phyloP scores from a whole-genome alignment of 306 rosid species.

The Medicago lupulina region DNA sequence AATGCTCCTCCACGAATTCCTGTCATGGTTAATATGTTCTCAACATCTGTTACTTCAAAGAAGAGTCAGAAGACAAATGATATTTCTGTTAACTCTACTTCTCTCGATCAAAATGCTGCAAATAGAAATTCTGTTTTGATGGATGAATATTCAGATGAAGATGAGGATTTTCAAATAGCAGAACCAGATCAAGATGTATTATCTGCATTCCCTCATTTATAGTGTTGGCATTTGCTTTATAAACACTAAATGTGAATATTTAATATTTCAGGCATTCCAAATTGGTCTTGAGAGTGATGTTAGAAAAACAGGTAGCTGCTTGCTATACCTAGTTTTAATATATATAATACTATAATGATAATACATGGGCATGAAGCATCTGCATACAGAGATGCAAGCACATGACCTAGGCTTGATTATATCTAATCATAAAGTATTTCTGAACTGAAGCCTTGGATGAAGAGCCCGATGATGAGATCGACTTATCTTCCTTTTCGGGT shows the following conservation, averaged over 20 bases:
- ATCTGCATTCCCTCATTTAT: slow-evolving; percentile 32
- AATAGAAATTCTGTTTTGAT: slow-evolving; percentile 81
- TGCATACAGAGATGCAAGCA: slow-evolving; percentile 31
- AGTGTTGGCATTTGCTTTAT: slow-evolving; percentile 32
- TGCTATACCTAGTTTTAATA: slow-evolving; percentile 18
- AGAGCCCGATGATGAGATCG: slow-evolving; percentile 77
- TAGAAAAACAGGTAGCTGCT: slow-evolving; percentile 66
- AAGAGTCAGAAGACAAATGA: slow-evolving; percentile 69
- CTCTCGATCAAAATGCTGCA: slow-evolving; percentile 73
- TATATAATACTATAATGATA: slow-evolving; percentile 16
- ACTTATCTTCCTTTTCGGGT: slow-evolving; percentile 89
- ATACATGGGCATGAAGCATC: slow-evolving; percentile 5
- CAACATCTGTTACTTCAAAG: slow-evolving; percentile 76
- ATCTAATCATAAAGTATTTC: slow-evolving; percentile 49
- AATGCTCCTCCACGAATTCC: slow-evolving; percentile 96
- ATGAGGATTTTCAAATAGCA: slow-evolving; percentile 91
- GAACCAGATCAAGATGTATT: slow-evolving; percentile 89
- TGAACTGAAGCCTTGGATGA: slow-evolving; percentile 73
- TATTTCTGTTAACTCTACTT: slow-evolving; percentile 52
- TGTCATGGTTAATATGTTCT: slow-evolving; percentile 98
- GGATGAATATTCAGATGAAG: slow-evolving; percentile 98
- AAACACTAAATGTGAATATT: slow-evolving; percentile 31
- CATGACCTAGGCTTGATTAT: slow-evolving; percentile 2
- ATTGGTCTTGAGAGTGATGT: slow-evolving; percentile 62
- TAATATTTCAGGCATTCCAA: slow-evolving; percentile 63